phyloP scores from a whole-genome alignment of 164 flowering plant species.

The Euptelea pleiosperma region DNA sequence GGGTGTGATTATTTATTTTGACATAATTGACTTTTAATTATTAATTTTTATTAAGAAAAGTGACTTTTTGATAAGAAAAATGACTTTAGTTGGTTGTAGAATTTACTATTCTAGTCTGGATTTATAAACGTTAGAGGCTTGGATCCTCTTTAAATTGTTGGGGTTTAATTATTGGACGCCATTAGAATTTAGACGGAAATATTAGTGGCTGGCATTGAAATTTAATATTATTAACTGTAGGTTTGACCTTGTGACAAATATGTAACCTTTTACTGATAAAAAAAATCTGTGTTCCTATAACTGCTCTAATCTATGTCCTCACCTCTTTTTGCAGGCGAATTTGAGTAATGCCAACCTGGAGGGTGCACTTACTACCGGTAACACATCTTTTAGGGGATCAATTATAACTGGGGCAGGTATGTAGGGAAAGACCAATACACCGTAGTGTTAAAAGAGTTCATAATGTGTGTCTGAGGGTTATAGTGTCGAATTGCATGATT shows the following conservation, averaged over 20 bases:
- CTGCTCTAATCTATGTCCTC: not conserved
- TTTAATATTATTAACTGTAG: not conserved
- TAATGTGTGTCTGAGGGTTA: too few relatives aligned
- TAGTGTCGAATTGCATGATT: too few relatives aligned
- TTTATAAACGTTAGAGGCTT: too few relatives aligned
- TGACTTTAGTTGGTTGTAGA: too few relatives aligned
- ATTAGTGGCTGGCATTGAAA: not conserved
- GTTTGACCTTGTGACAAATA: not conserved
- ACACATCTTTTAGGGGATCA: slow-evolving; percentile 89
- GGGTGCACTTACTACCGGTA: slow-evolving; percentile 90
- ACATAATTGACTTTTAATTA: too few relatives aligned
- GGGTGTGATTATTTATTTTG: too few relatives aligned
- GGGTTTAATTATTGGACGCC: too few relatives aligned
- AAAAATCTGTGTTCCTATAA: not conserved
- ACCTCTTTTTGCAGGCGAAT: slow-evolving; percentile 58
- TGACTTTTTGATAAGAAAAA: too few relatives aligned
- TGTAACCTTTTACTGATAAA: not conserved
- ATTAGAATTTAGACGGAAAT: too few relatives aligned
- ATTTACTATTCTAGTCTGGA: too few relatives aligned
- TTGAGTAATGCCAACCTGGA: slow-evolving; percentile 88
- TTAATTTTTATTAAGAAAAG: too few relatives aligned
- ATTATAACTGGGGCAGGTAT: slow-evolving; percentile 82
- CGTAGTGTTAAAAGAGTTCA: not conserved
- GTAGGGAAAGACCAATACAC: not conserved
- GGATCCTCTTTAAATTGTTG: too few relatives aligned